Conservation (phyloP, 1,284 basidiomycete genomes). For the Irpex sp. region DNA sequence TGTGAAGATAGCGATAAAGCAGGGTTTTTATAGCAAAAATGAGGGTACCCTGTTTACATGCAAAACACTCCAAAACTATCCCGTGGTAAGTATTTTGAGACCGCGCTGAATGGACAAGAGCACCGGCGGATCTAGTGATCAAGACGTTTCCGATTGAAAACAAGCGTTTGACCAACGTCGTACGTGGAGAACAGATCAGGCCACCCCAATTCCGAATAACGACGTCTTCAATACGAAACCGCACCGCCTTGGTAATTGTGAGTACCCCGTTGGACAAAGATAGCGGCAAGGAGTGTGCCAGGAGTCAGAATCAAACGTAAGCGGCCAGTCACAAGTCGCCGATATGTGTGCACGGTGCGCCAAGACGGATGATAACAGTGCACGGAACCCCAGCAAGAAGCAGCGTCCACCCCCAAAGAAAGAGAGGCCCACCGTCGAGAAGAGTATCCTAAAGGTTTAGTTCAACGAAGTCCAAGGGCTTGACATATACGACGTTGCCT, state of each 20-base stretch:
- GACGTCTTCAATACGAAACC: background rate
- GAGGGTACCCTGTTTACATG: slow-evolving; percentile 14
- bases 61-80: background rate
- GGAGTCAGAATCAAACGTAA: background rate
- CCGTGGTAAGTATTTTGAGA: background rate
- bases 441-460: background rate
- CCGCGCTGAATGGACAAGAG: background rate
- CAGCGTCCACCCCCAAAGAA: background rate
- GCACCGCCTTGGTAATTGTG: background rate
- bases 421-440: background rate
- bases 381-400: background rate
- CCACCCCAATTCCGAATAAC: background rate
- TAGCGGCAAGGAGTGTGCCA: background rate
- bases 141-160: background rate
- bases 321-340: background rate
- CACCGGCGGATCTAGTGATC: slow-evolving; percentile 2
- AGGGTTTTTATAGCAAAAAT: slow-evolving; percentile 15
- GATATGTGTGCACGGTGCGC: background rate
- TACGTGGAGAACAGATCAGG: background rate
- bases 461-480: background rate
- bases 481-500: no score
- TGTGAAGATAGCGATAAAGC: background rate
- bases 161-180: background rate
- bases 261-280: background rate
- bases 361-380: background rate